A percentile compares a stretch with the other conserved stretches of the same genome.
These are phyloP conservation scores for Pisolithus tinctorius DNA, from an alignment of 768 basidiomycete genomes.

Conservation along the genomic window DNA sequence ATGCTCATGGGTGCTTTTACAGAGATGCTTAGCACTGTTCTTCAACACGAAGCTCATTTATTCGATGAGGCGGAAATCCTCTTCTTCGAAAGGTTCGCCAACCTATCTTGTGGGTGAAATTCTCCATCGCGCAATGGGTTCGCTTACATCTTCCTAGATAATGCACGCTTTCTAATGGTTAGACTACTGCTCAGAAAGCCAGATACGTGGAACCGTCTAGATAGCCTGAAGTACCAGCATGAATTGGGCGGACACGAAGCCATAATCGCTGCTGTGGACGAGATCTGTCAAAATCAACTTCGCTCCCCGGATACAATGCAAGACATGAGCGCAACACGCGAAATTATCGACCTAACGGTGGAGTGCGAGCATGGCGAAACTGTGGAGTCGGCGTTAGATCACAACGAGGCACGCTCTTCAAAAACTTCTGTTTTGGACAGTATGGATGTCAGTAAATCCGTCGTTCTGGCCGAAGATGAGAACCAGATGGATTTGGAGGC, in stretches of 20 bases:
- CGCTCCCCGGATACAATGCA: conserved; percentile 5
- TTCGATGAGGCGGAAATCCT: conserved; percentile 43
- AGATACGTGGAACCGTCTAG: conserved; percentile 46
- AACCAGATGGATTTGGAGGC: conserved; percentile 32
- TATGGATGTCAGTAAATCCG: conserved; percentile 9
- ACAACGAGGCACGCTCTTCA: conserved; percentile 4
- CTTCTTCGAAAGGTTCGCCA: conserved; percentile 35
- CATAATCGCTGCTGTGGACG: conserved; percentile 37
- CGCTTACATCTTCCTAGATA: conserved; percentile 31
- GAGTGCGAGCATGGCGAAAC: conserved; percentile 20
- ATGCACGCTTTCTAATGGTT: conserved; percentile 55
- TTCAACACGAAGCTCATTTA: conserved; percentile 45
- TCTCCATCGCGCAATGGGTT: background rate
- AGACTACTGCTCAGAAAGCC: conserved; percentile 57
- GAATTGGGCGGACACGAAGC: conserved; percentile 35
- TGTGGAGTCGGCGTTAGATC: background rate
- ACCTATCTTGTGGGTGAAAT: conserved; percentile 43
- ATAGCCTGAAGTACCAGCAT: conserved; percentile 34
- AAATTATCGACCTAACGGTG: conserved; percentile 31
- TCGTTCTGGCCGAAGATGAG: conserved; percentile 36
- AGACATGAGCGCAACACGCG: conserved; percentile 19
- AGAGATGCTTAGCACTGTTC: conserved; percentile 54
- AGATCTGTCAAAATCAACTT: conserved; percentile 29
- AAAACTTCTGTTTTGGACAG: background rate
- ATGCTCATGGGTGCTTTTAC: background rate